Evolutionary conservation across 352 stramenopile species (phyloP).

Genomic region (Globisporangium echinulatum): DNA sequence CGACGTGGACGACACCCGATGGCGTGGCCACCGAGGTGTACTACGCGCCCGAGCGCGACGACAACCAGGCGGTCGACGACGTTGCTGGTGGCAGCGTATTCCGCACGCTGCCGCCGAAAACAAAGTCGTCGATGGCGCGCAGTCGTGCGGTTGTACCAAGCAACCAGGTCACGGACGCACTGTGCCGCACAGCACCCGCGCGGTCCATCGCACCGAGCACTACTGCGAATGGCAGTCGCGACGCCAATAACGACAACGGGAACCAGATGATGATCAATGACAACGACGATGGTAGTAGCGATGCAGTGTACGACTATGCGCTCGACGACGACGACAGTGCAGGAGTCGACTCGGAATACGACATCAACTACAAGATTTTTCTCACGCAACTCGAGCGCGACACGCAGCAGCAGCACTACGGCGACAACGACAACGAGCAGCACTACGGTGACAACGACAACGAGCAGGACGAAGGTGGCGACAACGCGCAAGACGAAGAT

Average conservation of each 20-base stretch:
- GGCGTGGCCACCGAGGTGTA: conserved; percentile 2
- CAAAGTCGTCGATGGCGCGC: conserved; percentile 4
- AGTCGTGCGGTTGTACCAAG: background rate
- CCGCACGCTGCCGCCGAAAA: conserved; percentile 13
- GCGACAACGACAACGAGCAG: conserved; percentile 8
- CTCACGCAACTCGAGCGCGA: conserved; percentile 43
- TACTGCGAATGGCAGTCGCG: too few species aligned
- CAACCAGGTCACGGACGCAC: conserved; percentile 6
- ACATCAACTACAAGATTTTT: conserved; percentile 71
- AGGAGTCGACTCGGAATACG: conserved; percentile 46
- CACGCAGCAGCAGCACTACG: conserved; percentile 9
- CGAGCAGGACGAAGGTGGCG: conserved; percentile 11
- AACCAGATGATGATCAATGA: background rate
- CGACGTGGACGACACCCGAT: conserved; percentile 53
- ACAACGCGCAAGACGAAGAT: conserved; percentile 8
- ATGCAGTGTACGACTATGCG: background rate
- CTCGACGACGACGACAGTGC: conserved; percentile 15
- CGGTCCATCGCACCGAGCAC: background rate
- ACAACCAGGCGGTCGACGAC: conserved; percentile 1
- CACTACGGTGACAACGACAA: conserved; percentile 8
- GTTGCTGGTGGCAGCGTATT: background rate
- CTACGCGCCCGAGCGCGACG: background rate
- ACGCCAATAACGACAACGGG: background rate
- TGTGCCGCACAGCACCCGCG: conserved; percentile 11
- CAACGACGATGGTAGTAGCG: background rate